Evolutionary conservation across 441 rosid species (phyloP), one percentile per base, ranked within the genome.

Genomic region (Hura crepitans): DNA sequence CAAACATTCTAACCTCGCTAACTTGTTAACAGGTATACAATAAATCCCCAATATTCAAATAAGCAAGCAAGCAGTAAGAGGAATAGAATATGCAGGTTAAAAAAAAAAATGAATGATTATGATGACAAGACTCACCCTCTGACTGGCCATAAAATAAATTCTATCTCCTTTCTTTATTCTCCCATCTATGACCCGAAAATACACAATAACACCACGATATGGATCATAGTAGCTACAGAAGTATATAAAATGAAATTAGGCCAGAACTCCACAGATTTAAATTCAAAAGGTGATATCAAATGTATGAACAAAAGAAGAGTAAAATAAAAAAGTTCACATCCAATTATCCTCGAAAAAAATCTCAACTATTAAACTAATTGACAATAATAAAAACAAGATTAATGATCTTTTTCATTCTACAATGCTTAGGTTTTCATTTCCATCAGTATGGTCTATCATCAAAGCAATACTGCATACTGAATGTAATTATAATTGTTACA

Each of bases 141-240:
- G 67, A 80, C 97, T 95, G 57, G 97, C 99, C 99, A 95, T 92
- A 77, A 94, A 94, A 81, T 75, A 78, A 74, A 94, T 86, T 77
- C 85, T 82, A 82, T 94, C 99, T 22, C 99, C 99, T 82, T 90
- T 94, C 88, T 85, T 92, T 72, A 94, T 77, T 46, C 79, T 87
- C 71, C 99, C 99, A 86, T 92, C 99, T 69, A 90, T 80, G 53
- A 92, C 92, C 81, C 99, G 94, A 72, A 92, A 92, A 83, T 95
- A 95, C 58, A 87, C 99, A 73, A 95, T 83, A 73, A 95, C 99
- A 78, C 97, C 99, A 27, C 99, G 96, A 75, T 95, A 95, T 56
- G 97, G 88, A 89, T 95, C 97, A 72, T 92, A 95, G 77, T 95
- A 95, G 80, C 97, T 95, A 93, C 79, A 78, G 28, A 58, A 72